phyloP scores from a whole-genome alignment of 2,329 filamentous ascomycete species.

The Knufia fluminis region DNA sequence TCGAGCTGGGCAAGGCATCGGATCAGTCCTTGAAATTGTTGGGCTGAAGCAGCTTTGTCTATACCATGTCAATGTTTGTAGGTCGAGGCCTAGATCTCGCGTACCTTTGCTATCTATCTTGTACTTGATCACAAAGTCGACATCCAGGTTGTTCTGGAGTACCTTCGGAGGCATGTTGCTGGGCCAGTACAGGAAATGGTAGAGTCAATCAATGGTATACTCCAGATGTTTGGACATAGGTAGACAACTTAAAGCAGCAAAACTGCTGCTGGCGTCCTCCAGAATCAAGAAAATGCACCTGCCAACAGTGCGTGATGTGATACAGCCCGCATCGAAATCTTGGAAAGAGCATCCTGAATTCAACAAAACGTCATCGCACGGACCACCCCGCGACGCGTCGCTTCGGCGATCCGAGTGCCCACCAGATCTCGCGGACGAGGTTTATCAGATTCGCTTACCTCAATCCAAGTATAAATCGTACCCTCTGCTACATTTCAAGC shows the following conservation, averaged over 20 bases:
- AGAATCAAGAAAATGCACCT: background rate
- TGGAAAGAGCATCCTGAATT: background rate
- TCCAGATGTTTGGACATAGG: background rate
- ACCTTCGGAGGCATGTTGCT: constrained; percentile 17
- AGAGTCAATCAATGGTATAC: constrained; percentile 1
- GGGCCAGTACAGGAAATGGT: constrained; percentile 6
- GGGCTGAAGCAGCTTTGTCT: constrained; percentile 62
- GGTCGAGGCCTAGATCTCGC: background rate
- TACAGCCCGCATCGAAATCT: background rate
- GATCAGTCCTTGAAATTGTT: constrained; percentile 69
- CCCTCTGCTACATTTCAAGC: too few species aligned
- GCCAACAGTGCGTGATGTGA: background rate
- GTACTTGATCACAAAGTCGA: constrained; percentile 84
- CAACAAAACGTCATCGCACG: background rate
- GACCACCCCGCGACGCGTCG: background rate
- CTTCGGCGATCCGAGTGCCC: background rate
- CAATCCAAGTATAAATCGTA: too few species aligned
- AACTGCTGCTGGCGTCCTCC: background rate
- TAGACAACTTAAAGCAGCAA: background rate
- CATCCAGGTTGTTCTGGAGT: constrained; percentile 48
- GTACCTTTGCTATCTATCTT: constrained; percentile 56
- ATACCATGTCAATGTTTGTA: constrained; percentile 12
- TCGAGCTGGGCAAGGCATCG: constrained; percentile 66
- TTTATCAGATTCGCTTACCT: background rate
- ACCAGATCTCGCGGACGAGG: too few species aligned